Percentiles rank a stretch among this genome's conserved stretches.
These are phyloP conservation scores for Forsythia viridissima DNA, from an alignment of 257 asterid genomes.

Conservation along the genomic window DNA sequence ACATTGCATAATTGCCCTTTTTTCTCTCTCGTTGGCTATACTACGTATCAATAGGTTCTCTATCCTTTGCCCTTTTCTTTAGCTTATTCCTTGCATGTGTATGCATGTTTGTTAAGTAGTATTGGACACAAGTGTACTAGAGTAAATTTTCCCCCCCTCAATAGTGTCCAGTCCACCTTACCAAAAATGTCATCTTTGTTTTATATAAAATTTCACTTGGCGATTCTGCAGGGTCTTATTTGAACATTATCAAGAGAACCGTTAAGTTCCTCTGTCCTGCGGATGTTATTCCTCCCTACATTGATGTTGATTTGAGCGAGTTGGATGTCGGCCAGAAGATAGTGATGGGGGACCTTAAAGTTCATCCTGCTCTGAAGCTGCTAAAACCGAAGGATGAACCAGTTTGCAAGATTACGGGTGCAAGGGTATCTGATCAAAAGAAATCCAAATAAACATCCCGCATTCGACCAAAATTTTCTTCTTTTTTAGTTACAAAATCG, in stretches of 20 bases:
- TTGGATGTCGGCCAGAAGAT: conserved; percentile 85
- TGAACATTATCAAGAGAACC: conserved; percentile 80
- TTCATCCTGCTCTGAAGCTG: conserved; percentile 86
- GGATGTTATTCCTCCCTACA: conserved; percentile 81
- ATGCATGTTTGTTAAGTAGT: too few species aligned
- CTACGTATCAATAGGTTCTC: not conserved
- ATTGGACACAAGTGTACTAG: not conserved
- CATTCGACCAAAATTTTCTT: not conserved
- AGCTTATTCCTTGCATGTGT: not conserved
- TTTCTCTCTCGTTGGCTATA: not conserved
- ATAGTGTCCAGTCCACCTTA: not conserved
- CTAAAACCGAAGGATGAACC: conserved; percentile 41
- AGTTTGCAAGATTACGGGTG: conserved; percentile 49
- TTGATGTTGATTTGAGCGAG: conserved; percentile 87
- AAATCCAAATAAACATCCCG: conserved; percentile 36
- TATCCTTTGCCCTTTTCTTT: not conserved
- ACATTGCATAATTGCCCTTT: not conserved
- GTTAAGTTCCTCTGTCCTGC: conserved; percentile 84
- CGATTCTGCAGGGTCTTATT: conserved; percentile 58
- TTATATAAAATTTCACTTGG: not conserved
- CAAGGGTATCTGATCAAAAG: conserved; percentile 52
- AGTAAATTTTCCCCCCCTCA: not conserved
- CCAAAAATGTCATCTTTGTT: not conserved
- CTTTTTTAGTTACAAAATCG: not conserved
- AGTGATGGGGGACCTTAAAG: conserved; percentile 70